phyloP scores from a whole-genome alignment of 495 filamentous ascomycete genomes.

The Daldinia childiae region DNA sequence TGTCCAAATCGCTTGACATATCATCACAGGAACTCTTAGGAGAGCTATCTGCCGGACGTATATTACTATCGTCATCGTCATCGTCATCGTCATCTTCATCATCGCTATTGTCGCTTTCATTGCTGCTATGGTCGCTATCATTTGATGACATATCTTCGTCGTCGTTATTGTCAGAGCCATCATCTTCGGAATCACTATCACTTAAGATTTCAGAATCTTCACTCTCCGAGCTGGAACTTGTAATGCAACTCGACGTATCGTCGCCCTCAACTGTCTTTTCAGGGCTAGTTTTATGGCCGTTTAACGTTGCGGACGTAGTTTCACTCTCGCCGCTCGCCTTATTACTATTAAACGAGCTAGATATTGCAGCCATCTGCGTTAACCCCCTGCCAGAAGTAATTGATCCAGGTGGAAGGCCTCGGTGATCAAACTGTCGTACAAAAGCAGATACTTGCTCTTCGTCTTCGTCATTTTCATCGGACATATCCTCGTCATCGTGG shows the following conservation, averaged over 20 bases:
- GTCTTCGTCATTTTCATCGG: constrained; percentile 44
- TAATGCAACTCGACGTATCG: constrained; percentile 37
- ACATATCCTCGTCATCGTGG: constrained; percentile 13
- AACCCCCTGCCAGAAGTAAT: constrained; percentile 55
- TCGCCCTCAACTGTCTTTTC: constrained; percentile 48
- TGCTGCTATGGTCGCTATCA: constrained; percentile 13
- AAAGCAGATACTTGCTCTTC: constrained; percentile 45
- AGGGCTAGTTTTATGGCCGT: constrained; percentile 43
- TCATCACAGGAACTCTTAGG: constrained; percentile 11
- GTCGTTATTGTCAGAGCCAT: constrained; percentile 6
- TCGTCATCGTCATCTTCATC: constrained; percentile 21
- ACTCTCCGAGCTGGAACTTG: constrained; percentile 30
- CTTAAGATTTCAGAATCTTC: constrained; percentile 35
- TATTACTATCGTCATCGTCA: constrained; percentile 11
- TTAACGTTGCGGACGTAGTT: constrained; percentile 39
- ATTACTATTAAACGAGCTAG: constrained; percentile 31
- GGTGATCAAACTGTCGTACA: constrained; percentile 56
- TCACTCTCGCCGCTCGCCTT: constrained; percentile 45
- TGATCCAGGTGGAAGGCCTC: constrained; percentile 61
- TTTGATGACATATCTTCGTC: constrained; percentile 25
- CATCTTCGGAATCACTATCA: constrained; percentile 24
- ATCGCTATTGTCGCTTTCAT: constrained; percentile 17
- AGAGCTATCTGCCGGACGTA: background rate
- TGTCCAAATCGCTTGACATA: constrained; percentile 14
- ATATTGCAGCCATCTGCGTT: constrained; percentile 50